Evolutionary conservation across 192 early-diverging fungal species (phyloP).

Genomic region (Coemansia sp.): DNA sequence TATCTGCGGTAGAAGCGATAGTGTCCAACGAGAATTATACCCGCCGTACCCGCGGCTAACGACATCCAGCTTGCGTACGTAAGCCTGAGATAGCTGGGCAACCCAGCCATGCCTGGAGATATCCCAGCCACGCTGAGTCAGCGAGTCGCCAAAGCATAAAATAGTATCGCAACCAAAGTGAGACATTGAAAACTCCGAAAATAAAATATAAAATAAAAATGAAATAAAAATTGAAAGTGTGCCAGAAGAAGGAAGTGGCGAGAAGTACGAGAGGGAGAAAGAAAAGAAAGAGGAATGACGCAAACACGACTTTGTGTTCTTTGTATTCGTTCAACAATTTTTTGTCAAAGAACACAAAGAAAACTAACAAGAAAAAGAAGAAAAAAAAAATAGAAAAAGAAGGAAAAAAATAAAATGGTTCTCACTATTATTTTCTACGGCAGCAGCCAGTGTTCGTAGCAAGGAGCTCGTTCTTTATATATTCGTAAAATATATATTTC

Average conservation of each 20-base stretch:
- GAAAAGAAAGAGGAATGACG: not conserved
- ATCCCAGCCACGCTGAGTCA: slow-evolving; percentile 52
- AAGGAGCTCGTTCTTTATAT: not conserved
- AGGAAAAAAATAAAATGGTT: too few relatives aligned
- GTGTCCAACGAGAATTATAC: slow-evolving; percentile 34
- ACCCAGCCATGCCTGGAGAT: slow-evolving; percentile 41
- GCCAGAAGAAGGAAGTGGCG: too few relatives aligned
- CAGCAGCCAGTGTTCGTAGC: not conserved
- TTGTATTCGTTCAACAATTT: too few relatives aligned
- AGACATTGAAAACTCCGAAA: not conserved
- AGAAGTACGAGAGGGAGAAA: not conserved
- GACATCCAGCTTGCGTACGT: slow-evolving; percentile 35
- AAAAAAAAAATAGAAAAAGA: too few relatives aligned
- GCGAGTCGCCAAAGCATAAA: slow-evolving; percentile 43
- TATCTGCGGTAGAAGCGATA: slow-evolving; percentile 9
- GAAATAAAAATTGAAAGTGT: not conserved
- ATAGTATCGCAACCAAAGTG: slow-evolving; percentile 6
- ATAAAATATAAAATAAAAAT: too few relatives aligned
- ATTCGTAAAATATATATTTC: too few relatives aligned
- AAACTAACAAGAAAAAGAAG: not conserved
- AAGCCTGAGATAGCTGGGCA: slow-evolving; percentile 33
- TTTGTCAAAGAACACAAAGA: too few relatives aligned
- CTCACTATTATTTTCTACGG: too few relatives aligned
- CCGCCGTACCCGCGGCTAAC: slow-evolving; percentile 49
- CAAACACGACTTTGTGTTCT: too few relatives aligned